A percentile compares a stretch with the other conserved stretches of the same genome.
These are phyloP conservation scores for Plenodomus biglobosus DNA, from an alignment of 2,329 filamentous ascomycete genomes.

Conservation along the genomic window DNA sequence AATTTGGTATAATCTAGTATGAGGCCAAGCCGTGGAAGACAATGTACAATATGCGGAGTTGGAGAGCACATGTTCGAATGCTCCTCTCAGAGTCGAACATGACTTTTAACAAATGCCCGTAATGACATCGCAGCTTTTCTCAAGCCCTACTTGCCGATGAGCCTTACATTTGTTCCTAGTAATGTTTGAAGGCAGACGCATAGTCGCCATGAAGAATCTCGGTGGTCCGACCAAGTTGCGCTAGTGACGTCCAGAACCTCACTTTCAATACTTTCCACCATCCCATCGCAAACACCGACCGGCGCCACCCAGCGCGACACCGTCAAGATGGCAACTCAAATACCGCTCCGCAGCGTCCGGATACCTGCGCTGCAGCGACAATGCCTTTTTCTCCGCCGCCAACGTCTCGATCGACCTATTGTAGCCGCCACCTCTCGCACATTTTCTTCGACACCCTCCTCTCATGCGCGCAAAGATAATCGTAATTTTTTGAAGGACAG, in stretches of 20 bases:
- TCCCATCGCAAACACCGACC: slow-evolving; percentile 5
- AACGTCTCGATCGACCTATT: slow-evolving; percentile 6
- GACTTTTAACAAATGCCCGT: too few relatives aligned
- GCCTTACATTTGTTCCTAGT: neutral
- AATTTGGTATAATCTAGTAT: neutral
- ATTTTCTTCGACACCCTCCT: slow-evolving; percentile 29
- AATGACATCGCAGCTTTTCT: too few relatives aligned
- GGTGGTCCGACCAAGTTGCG: slow-evolving; percentile 13
- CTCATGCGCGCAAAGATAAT: slow-evolving; percentile 8
- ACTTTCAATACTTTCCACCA: slow-evolving; percentile 13
- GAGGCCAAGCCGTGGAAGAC: neutral
- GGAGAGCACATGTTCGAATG: neutral
- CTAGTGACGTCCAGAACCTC: slow-evolving; percentile 8
- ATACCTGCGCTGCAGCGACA: slow-evolving; percentile 27
- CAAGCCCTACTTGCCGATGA: too few relatives aligned
- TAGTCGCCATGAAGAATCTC: neutral
- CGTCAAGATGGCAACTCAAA: slow-evolving; percentile 29
- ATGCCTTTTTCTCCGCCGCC: slow-evolving; percentile 28
- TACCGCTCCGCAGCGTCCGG: slow-evolving; percentile 27
- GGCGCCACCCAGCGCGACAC: slow-evolving; percentile 5
- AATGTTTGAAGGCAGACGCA: neutral
- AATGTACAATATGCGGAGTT: neutral
- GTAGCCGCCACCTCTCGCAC: slow-evolving; percentile 15
- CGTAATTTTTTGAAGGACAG: slow-evolving; percentile 9
- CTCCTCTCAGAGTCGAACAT: too few relatives aligned